These are phyloP conservation scores for Nemania sp. DNA, from an alignment of 2,329 filamentous ascomycete genomes.

Conservation along the genomic window DNA sequence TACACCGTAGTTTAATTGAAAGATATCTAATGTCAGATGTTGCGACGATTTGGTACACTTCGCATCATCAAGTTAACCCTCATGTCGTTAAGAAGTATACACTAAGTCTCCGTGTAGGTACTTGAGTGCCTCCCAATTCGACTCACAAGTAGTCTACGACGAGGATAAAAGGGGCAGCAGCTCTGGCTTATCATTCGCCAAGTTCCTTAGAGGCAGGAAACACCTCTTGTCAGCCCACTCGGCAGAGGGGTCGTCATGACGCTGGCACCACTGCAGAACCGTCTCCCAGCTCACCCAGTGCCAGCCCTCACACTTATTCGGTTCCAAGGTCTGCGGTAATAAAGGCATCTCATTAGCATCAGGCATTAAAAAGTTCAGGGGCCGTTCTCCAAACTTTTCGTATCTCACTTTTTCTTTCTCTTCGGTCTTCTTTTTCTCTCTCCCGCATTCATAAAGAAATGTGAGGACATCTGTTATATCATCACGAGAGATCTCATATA, in stretches of 20 bases:
- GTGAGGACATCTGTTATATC: too few species aligned
- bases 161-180: neutral
- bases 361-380: too few species aligned
- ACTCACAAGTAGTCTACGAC: neutral
- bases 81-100: too few species aligned
- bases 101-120: too few species aligned
- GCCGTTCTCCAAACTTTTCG: too few species aligned
- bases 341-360: too few species aligned
- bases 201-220: conserved; percentile 45
- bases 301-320: conserved; percentile 58
- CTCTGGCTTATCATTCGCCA: conserved; percentile 29
- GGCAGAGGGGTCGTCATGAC: conserved; percentile 33
- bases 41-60: too few species aligned
- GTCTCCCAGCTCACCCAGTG: conserved; percentile 53
- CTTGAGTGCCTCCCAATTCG: too few species aligned
- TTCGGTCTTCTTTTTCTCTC: neutral
- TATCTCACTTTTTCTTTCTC: neutral
- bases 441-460: too few species aligned
- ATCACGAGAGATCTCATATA: neutral
- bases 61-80: too few species aligned
- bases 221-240: conserved; percentile 39
- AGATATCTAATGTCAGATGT: too few species aligned
- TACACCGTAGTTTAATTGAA: too few species aligned
- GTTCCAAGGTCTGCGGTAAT: conserved; percentile 47
- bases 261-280: conserved; percentile 41